Base-by-base conservation (phyloP, 1,284 basidiomycete genomes). In the Ganoderma lingzhi region DNA sequence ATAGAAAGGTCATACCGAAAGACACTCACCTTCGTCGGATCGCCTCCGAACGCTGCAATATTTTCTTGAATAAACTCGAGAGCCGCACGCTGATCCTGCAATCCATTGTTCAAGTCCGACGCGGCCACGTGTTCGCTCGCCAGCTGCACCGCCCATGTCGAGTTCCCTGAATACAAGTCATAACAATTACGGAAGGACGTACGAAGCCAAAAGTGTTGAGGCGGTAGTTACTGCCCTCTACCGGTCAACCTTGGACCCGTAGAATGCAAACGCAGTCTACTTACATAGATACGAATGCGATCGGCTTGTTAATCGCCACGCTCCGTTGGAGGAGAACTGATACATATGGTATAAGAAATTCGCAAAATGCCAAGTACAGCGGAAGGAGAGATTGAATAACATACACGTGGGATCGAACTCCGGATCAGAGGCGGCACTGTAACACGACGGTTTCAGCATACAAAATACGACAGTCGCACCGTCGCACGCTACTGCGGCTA, bases 11-110 rank as follows among this genome's bases (percentile, higher is more conserved):
- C 32, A 32, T 23, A 28, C 44, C 5, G n/a, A 44, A 28, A 12
- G 55, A 19, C 37, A 42, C 65, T 28, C 68, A 87, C 88, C 80
- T 89, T 90, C 51, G 76, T 71, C 19, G 86, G 84, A 76, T 92
- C 88, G 0, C 92, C 92, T 2, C 91, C 90, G 74, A 93, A 93
- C 0, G 80, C 80, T 0, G 80, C 82, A 41, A 93, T 87, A 70
- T 93, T 90, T 14, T 87, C 76, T 69, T 89, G 86, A 2, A 93
- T 75, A 78, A 91, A 93, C 19, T 79, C 72, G 1, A 93, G 79
- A 0, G 88, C 88, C 17, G 83, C 80, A 6, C 84, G 82, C 70
- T 92, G 88, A 75, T 93, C 90, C 45, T 81, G 80, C 6, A 90
- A 78, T 5, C 88, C 88, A 2, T 82, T 84, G 66, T 90, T 88